Evolutionary conservation across 768 basidiomycete genomes (phyloP).

Genomic region (Fibroporia radiculosa): DNA sequence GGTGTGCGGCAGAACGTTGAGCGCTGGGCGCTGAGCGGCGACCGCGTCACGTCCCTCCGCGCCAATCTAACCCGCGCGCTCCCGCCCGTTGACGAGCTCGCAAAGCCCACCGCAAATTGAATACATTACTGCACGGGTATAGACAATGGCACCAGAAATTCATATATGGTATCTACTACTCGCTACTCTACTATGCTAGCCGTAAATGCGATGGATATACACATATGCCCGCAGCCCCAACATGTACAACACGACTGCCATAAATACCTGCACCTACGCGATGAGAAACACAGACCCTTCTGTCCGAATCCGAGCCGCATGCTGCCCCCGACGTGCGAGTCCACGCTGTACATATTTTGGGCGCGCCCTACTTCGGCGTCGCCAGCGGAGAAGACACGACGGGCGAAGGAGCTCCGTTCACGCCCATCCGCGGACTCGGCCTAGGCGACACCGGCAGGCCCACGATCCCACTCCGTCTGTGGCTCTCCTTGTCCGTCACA

Average conservation of each 20-base stretch:
- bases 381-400: not conserved
- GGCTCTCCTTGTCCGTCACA: constrained; percentile 48
- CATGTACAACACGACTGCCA: not conserved
- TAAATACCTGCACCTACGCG: no score
- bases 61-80: not conserved
- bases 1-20: no score
- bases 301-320: no score
- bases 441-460: constrained; percentile 47
- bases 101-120: not conserved
- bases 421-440: constrained; percentile 11
- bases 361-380: not conserved
- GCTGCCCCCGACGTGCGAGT: no score
- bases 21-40: not conserved
- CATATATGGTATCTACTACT: constrained; percentile 1
- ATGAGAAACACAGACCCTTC: no score
- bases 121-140: not conserved
- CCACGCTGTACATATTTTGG: no score
- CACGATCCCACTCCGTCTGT: constrained; percentile 51
- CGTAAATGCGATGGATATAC: not conserved
- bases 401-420: constrained; percentile 5
- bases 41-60: not conserved
- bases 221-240: not conserved
- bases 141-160: not conserved
- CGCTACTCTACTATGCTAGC: constrained; percentile 1
- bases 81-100: not conserved